phyloP scores from a whole-genome alignment of 164 flowering plant species.

The Berberis thunbergii region DNA sequence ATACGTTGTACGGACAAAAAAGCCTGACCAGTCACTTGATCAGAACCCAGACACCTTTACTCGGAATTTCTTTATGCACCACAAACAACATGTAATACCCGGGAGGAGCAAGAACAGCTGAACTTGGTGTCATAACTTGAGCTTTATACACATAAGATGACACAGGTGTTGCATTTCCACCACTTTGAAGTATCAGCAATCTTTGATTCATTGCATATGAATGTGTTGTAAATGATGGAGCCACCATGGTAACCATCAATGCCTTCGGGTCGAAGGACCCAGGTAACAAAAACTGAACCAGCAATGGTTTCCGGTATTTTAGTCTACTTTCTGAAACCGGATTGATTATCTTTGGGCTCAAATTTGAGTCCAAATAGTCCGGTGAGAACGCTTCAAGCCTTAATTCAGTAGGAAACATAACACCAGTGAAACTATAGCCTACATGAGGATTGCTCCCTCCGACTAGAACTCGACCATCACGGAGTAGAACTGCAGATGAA shows the following conservation, averaged over 20 bases:
- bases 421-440: constrained; percentile 20
- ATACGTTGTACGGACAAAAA: too few relatives aligned
- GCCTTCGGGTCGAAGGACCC: constrained; percentile 10
- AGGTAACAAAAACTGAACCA: constrained; percentile 11
- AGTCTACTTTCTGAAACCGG: not conserved
- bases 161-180: not conserved
- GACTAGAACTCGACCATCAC: constrained; percentile 44
- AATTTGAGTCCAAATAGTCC: constrained; percentile 17
- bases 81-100: constrained; percentile 52
- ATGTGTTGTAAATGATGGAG: constrained; percentile 60
- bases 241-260: constrained; percentile 40
- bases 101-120: constrained; percentile 37
- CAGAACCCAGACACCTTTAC: constrained; percentile 32
- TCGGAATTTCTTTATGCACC: constrained; percentile 45
- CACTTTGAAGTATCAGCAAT: constrained; percentile 22
- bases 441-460: constrained; percentile 44
- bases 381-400: constrained; percentile 35
- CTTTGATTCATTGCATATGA: constrained; percentile 50
- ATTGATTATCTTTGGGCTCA: not conserved
- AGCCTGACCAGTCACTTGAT: too few relatives aligned
- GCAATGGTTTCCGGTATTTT: not conserved
- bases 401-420: constrained; percentile 24
- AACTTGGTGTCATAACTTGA: constrained; percentile 20
- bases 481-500: constrained; percentile 38
- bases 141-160: constrained; percentile 8